These are phyloP conservation scores for Schizopora paradoxa DNA, from an alignment of 1,284 basidiomycete species.

Conservation along the genomic window DNA sequence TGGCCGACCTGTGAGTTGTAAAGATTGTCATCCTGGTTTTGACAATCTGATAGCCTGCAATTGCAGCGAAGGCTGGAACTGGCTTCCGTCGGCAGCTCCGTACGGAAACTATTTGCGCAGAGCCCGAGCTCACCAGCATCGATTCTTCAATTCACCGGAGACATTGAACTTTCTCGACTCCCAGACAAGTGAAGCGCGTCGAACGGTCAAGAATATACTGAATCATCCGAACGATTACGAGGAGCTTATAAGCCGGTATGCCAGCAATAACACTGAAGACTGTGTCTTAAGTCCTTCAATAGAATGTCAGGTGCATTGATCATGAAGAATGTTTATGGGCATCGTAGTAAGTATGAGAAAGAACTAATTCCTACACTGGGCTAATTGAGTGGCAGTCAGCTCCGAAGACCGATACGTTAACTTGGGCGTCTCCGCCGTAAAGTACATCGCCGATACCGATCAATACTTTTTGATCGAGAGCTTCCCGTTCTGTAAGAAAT, in stretches of 20 bases:
- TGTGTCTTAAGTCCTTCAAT: too few species aligned
- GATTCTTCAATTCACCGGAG: conserved; percentile 2
- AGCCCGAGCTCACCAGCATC: conserved; percentile 1
- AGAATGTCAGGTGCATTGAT: conserved; percentile 6
- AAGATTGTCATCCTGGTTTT: background rate
- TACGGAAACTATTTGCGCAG: conserved; percentile 9
- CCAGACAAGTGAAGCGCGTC: conserved; percentile 21
- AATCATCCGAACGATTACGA: conserved; percentile 21
- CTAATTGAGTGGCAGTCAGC: too few species aligned
- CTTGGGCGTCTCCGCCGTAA: too few species aligned
- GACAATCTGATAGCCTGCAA: background rate
- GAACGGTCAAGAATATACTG: conserved; percentile 21
- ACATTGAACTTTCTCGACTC: conserved; percentile 9
- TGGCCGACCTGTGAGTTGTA: background rate
- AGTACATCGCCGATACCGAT: too few species aligned
- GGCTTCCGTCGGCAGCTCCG: conserved; percentile 6
- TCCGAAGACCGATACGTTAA: too few species aligned
- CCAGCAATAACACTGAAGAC: too few species aligned
- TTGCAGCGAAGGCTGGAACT: conserved; percentile 2
- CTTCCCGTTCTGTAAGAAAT: too few species aligned
- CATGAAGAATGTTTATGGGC: conserved; percentile 14
- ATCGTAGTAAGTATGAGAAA: conserved; percentile 7
- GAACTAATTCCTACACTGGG: too few species aligned
- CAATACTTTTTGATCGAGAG: too few species aligned
- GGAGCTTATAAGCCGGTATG: conserved; percentile 23